Evolutionary conservation across 768 basidiomycete species (phyloP).

Genomic region (Rhodotorula kratochvilovae): DNA sequence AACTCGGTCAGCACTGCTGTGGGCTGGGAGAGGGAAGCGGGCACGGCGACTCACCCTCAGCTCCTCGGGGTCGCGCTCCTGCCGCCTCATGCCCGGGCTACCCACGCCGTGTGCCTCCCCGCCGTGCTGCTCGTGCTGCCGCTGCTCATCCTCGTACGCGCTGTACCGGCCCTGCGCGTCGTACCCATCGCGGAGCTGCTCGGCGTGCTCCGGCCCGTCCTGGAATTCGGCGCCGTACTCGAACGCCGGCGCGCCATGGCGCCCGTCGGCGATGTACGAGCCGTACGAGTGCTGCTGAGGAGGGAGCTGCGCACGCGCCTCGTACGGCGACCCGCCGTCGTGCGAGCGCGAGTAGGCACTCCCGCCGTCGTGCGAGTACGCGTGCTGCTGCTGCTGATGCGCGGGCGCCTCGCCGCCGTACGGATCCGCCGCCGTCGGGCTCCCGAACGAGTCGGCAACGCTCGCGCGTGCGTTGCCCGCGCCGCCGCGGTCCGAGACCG

Average conservation of each 20-base stretch:
- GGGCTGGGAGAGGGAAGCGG: too few species aligned
- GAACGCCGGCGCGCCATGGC: not conserved
- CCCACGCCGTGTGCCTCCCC: not conserved
- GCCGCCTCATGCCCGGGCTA: not conserved
- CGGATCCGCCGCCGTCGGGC: not conserved
- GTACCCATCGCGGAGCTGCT: not conserved
- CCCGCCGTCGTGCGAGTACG: not conserved
- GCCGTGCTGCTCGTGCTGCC: not conserved
- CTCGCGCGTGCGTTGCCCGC: conserved; percentile 8
- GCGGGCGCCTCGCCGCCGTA: not conserved
- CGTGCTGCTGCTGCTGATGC: conserved; percentile 7
- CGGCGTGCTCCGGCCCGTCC: too few species aligned
- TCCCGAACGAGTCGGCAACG: not conserved
- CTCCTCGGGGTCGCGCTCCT: conserved; percentile 23
- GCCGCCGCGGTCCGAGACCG: not conserved
- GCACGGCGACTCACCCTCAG: conserved; percentile 14
- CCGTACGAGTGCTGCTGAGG: not conserved
- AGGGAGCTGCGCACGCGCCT: too few species aligned
- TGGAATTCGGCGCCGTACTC: not conserved
- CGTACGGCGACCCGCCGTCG: not conserved
- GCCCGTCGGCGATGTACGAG: not conserved
- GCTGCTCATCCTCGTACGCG: not conserved
- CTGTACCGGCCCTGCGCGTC: not conserved
- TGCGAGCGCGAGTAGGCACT: not conserved
- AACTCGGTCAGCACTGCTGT: not conserved